phyloP scores from a whole-genome alignment of 2,329 filamentous ascomycete species.

The Stemphylium vesicarium region DNA sequence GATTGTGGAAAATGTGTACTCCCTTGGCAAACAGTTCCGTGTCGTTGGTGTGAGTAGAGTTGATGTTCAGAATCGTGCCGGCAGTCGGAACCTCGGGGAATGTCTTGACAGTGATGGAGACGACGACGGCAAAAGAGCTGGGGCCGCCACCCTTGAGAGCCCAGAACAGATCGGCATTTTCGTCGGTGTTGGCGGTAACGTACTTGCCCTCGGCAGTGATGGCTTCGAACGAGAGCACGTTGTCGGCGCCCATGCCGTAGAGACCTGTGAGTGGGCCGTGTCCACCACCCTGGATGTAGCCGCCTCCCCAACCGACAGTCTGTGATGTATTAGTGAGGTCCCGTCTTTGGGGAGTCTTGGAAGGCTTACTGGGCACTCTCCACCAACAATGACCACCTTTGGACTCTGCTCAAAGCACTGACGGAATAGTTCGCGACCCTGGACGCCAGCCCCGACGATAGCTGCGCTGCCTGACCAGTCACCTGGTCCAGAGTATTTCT shows the following conservation, averaged over 20 bases:
- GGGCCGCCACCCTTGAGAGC: constrained; percentile 45
- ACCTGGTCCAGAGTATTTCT: constrained; percentile 41
- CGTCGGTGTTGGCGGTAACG: constrained; percentile 35
- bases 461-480: constrained; percentile 43
- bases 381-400: constrained; percentile 45
- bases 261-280: constrained; percentile 50
- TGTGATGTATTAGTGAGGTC: constrained; percentile 12
- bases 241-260: constrained; percentile 50
- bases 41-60: constrained; percentile 45
- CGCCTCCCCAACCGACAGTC: constrained; percentile 51
- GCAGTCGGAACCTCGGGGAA: constrained; percentile 43
- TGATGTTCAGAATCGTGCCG: constrained; percentile 45
- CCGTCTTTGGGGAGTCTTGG: too few relatives aligned
- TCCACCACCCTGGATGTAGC: constrained; percentile 53
- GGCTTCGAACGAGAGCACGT: constrained; percentile 47
- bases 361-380: constrained; percentile 43
- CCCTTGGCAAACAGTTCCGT: constrained; percentile 36
- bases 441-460: constrained; percentile 44
- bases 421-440: constrained; percentile 42
- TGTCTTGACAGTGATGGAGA: constrained; percentile 42
- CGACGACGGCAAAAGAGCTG: constrained; percentile 40
- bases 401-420: constrained; percentile 39
- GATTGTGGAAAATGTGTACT: constrained; percentile 42
- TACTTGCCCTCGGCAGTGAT: constrained; percentile 49
- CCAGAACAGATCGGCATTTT: constrained; percentile 49